Evolutionary conservation across 1,284 basidiomycete genomes (phyloP).

Genomic region (Fomitiporia mediterranea): DNA sequence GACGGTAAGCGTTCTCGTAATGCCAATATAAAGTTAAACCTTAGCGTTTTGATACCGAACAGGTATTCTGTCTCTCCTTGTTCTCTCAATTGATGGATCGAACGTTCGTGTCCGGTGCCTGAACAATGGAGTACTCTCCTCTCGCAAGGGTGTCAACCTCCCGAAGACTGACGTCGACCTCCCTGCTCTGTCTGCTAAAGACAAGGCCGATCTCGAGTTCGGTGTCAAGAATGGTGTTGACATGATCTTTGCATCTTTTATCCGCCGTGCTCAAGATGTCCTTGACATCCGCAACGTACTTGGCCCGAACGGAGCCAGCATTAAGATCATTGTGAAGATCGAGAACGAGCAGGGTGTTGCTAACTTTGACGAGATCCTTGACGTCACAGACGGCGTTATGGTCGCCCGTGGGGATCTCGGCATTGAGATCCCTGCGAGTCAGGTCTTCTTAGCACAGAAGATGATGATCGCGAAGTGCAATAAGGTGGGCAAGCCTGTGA

Average conservation of each 20-base stretch:
- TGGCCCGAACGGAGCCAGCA: constrained; percentile 85
- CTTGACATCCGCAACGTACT: constrained; percentile 87
- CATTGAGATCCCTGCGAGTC: constrained; percentile 96
- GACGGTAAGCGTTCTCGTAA: constrained; percentile 57
- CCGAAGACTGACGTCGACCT: constrained; percentile 98
- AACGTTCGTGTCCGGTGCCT: constrained; percentile 84
- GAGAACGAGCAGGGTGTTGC: constrained; percentile 97
- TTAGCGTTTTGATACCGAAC: neutral
- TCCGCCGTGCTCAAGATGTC: constrained; percentile 90
- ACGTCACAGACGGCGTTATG: constrained; percentile 95
- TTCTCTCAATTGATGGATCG: constrained; percentile 78
- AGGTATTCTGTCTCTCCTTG: constrained; percentile 92
- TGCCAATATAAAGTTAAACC: neutral
- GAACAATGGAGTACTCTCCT: constrained; percentile 92
- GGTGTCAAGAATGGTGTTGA: constrained; percentile 98
- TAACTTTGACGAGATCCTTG: constrained; percentile 97
- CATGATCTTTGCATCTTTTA: constrained; percentile 98
- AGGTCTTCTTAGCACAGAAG: constrained; percentile 98
- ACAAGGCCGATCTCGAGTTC: constrained; percentile 92
- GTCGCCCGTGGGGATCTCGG: constrained; percentile 97
- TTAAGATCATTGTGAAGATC: constrained; percentile 99
- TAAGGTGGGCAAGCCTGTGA: constrained; percentile 94
- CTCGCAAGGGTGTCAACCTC: constrained; percentile 99
- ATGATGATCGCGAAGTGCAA: constrained; percentile 99
- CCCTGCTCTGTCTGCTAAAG: constrained; percentile 96